Percentiles rank a stretch among this genome's conserved stretches.
These are phyloP conservation scores for Tetrastigma voinierianum DNA, from an alignment of 164 flowering plant species.

Conservation along the genomic window DNA sequence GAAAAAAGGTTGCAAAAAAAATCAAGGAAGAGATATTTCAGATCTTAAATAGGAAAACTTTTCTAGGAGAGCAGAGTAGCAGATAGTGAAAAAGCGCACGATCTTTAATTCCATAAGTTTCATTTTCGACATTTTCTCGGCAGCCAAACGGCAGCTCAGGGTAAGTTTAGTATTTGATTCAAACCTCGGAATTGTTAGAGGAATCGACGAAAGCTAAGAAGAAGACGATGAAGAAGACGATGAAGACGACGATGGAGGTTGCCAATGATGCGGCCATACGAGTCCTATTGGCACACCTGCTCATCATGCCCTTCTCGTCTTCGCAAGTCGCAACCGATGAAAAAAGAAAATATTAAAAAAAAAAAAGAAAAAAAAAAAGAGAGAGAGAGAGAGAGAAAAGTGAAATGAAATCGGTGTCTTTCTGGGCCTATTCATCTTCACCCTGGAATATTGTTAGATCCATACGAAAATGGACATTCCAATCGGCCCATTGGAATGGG, in stretches of 20 bases:
- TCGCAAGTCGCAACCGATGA: constrained; percentile 1
- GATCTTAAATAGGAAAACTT: too few relatives aligned
- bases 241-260: background rate
- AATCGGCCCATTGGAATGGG: background rate
- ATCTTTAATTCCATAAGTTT: background rate
- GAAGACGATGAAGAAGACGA: constrained; percentile 13
- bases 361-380: background rate
- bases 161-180: background rate
- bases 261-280: constrained; percentile 16
- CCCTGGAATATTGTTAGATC: too few relatives aligned
- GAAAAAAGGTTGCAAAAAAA: too few relatives aligned
- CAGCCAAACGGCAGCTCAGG: too few relatives aligned
- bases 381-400: too few relatives aligned
- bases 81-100: background rate
- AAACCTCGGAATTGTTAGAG: constrained; percentile 22
- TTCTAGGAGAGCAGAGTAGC: too few relatives aligned
- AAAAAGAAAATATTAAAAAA: too few relatives aligned
- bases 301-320: constrained; percentile 5
- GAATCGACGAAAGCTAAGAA: constrained; percentile 15
- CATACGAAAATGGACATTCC: background rate
- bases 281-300: background rate
- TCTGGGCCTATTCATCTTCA: background rate
- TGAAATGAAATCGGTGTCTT: background rate
- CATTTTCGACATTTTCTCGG: background rate
- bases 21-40: too few relatives aligned